These are phyloP conservation scores for Barnettozyma vustinii DNA, from an alignment of 805 yeast species.

Conservation along the genomic window DNA sequence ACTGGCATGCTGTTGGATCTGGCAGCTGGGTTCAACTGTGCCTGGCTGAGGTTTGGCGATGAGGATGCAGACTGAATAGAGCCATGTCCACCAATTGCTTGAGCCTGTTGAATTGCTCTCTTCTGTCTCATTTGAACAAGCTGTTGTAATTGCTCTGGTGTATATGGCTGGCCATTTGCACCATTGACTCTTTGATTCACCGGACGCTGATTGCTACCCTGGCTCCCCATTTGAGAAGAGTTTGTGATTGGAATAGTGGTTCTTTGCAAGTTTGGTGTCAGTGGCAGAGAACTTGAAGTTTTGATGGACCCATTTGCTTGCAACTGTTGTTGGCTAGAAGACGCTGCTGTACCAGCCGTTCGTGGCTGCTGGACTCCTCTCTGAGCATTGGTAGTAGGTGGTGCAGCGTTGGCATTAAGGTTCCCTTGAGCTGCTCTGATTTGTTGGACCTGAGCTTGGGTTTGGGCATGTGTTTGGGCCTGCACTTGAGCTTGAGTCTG, in stretches of 20 bases:
- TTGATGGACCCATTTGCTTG: slow-evolving; percentile 2
- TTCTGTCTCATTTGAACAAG: slow-evolving; percentile 37
- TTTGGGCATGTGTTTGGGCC: slow-evolving; percentile 4
- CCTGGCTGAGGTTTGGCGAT: slow-evolving; percentile 14
- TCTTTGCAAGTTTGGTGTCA: slow-evolving; percentile 9
- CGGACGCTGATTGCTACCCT: slow-evolving; percentile 1
- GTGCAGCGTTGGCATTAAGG: not conserved
- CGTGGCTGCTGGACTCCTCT: not conserved
- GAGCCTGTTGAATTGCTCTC: slow-evolving; percentile 14
- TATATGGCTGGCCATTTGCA: slow-evolving; percentile 53
- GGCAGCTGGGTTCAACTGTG: slow-evolving; percentile 7
- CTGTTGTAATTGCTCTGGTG: slow-evolving; percentile 57
- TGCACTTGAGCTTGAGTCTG: slow-evolving; percentile 7
- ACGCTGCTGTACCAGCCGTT: not conserved
- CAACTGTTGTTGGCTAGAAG: not conserved
- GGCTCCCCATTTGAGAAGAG: slow-evolving; percentile 1
- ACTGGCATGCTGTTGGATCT: slow-evolving; percentile 21
- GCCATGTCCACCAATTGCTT: slow-evolving; percentile 1
- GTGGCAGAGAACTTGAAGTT: slow-evolving; percentile 17
- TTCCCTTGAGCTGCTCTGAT: not conserved
- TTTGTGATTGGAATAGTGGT: not conserved
- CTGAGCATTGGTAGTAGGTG: not conserved
- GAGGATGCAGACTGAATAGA: slow-evolving; percentile 9
- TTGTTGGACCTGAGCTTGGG: slow-evolving; percentile 1
- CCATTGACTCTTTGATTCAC: slow-evolving; percentile 7